These are phyloP conservation scores for Flaveria trinervia DNA, from an alignment of 129 eudicot genomes.

Conservation along the genomic window DNA sequence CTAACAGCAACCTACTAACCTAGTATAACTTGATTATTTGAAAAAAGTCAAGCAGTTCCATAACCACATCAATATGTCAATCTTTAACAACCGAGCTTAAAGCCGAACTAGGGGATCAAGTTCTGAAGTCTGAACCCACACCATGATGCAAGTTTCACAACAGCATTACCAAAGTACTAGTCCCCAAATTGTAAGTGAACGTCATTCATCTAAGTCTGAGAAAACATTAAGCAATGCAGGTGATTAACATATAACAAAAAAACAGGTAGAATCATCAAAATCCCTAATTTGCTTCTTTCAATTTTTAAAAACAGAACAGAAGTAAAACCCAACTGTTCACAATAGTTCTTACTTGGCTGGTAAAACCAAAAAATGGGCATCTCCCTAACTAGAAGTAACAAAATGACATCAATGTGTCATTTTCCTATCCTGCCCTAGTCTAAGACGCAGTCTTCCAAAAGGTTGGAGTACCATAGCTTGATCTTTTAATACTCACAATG, in stretches of 20 bases:
- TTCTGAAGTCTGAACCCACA: not conserved
- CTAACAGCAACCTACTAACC: slow-evolving; percentile 4
- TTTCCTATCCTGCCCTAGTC: slow-evolving; percentile 5
- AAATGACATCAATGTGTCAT: not conserved
- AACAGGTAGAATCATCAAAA: slow-evolving; percentile 16
- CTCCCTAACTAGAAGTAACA: slow-evolving; percentile 10
- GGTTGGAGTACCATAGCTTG: no score
- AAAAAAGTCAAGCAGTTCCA: not conserved
- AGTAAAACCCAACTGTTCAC: slow-evolving; percentile 10
- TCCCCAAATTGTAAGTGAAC: not conserved
- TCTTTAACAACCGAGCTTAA: not conserved
- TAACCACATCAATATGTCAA: slow-evolving; percentile 9
- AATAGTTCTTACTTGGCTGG: not conserved
- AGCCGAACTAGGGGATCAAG: not conserved
- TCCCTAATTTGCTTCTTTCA: slow-evolving; percentile 1
- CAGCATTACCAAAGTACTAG: not conserved
- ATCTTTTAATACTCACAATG: slow-evolving; percentile 1
- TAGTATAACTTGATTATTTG: not conserved
- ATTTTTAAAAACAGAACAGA: not conserved
- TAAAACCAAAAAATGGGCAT: not conserved
- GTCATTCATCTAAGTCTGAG: slow-evolving; percentile 3
- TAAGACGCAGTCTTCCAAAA: not conserved
- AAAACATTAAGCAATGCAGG: slow-evolving; percentile 16
- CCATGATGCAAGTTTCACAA: slow-evolving; percentile 19
- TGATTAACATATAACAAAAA: not conserved